Evolutionary conservation across 2,329 filamentous ascomycete genomes (phyloP).

Genomic region (Trichophaea hybrida): DNA sequence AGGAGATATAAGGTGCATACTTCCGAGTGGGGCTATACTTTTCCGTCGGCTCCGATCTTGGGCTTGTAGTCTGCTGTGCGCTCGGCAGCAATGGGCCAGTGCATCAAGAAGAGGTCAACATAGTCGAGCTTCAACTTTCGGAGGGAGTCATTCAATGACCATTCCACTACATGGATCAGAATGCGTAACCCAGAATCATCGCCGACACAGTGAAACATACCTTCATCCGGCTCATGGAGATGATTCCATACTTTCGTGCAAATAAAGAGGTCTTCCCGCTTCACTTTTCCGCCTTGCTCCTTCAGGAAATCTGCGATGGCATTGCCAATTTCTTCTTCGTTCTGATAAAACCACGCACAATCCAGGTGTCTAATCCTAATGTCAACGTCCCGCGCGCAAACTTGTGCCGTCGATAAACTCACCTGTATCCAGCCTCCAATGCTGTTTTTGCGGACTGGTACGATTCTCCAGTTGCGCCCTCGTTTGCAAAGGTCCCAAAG

Average conservation of each 20-base stretch:
- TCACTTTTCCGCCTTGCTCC: constrained; percentile 33
- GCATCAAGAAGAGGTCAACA: constrained; percentile 33
- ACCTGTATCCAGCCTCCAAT: constrained; percentile 38
- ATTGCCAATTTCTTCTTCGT: constrained; percentile 41
- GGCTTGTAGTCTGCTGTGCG: constrained; percentile 35
- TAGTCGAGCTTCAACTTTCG: constrained; percentile 32
- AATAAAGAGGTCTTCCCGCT: constrained; percentile 36
- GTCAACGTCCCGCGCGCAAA: background rate
- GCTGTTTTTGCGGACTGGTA: constrained; percentile 39
- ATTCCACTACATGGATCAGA: constrained; percentile 22
- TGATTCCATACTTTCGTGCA: constrained; percentile 33
- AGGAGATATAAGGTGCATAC: constrained; percentile 15
- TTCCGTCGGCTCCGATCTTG: constrained; percentile 39
- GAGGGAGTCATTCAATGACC: constrained; percentile 30
- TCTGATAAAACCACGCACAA: constrained; percentile 42
- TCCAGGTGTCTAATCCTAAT: constrained; percentile 31
- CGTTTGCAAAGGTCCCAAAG: constrained; percentile 53
- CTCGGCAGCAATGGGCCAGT: constrained; percentile 37
- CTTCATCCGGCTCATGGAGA: constrained; percentile 29
- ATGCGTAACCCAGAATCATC: background rate
- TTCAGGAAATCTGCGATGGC: constrained; percentile 42
- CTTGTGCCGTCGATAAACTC: background rate
- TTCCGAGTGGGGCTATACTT: constrained; percentile 30
- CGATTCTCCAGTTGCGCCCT: constrained; percentile 46
- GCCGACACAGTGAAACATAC: background rate